Evolutionary conservation across 139 green algal genomes (phyloP).

Genomic region (Auxenochlorella pyrenoidosa): DNA sequence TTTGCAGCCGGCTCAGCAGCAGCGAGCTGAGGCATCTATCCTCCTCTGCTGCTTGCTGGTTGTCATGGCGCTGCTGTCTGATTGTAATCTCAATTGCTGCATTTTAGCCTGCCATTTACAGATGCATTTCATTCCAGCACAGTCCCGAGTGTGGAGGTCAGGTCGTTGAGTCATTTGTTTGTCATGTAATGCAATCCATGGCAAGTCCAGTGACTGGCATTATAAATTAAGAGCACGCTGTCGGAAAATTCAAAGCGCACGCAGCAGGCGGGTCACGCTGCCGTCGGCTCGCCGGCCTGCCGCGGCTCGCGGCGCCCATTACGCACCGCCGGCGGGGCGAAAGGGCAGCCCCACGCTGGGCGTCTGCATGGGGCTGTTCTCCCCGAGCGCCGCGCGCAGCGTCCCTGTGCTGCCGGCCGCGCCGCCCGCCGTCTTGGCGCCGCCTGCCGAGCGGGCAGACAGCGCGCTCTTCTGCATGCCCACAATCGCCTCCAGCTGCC

Average conservation of each 20-base stretch:
- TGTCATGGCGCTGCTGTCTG: background rate
- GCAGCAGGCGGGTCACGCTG: too few species aligned
- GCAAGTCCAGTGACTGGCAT: background rate
- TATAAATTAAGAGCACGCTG: too few species aligned
- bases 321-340: background rate
- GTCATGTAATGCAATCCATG: background rate
- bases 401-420: background rate
- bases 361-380: conserved; percentile 24
- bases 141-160: too few species aligned
- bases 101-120: background rate
- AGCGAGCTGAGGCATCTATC: too few species aligned
- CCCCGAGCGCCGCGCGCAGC: background rate
- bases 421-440: background rate
- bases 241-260: too few species aligned
- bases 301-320: background rate
- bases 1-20: background rate
- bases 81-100: background rate
- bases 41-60: too few species aligned
- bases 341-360: background rate
- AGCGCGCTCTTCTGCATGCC: conserved; percentile 31
- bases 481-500: conserved; percentile 39
- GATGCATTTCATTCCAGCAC: background rate
- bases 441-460: background rate
- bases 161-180: too few species aligned
- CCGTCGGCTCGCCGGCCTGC: too few species aligned